Conservation (phyloP, 2,329 filamentous ascomycete species). For the Fusarium compactum region DNA sequence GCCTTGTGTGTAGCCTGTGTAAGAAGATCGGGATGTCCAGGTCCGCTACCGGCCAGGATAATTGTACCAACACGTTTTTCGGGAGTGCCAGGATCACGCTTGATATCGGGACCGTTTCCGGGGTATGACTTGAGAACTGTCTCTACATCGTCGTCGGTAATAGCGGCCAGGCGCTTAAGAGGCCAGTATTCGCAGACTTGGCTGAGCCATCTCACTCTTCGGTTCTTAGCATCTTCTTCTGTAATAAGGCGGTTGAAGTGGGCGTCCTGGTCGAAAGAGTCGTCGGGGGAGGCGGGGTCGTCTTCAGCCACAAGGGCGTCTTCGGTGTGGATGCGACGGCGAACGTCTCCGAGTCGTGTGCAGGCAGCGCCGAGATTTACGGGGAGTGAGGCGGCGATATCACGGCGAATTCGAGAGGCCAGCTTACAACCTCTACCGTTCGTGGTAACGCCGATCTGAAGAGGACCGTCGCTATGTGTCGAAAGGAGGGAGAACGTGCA, state of each 20-base stretch:
- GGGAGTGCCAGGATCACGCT: slow-evolving; percentile 31
- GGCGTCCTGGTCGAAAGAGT: slow-evolving; percentile 80
- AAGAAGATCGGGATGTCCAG: slow-evolving; percentile 91
- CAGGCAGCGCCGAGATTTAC: slow-evolving; percentile 81
- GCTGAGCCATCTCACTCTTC: slow-evolving; percentile 90
- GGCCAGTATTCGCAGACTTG: slow-evolving; percentile 99
- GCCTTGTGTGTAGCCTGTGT: slow-evolving; percentile 85
- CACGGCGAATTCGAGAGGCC: slow-evolving; percentile 86
- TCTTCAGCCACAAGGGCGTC: slow-evolving; percentile 60
- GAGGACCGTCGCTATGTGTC: slow-evolving; percentile 87
- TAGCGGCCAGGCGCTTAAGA: slow-evolving; percentile 80
- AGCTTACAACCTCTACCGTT: slow-evolving; percentile 96
- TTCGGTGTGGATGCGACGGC: slow-evolving; percentile 79
- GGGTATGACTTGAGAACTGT: slow-evolving; percentile 80
- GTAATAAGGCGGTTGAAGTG: slow-evolving; percentile 86
- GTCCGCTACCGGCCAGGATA: slow-evolving; percentile 90
- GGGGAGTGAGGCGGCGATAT: slow-evolving; percentile 86
- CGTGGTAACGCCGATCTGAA: slow-evolving; percentile 95
- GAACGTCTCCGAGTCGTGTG: slow-evolving; percentile 78
- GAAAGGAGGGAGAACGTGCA: slow-evolving; percentile 93
- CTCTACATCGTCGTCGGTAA: slow-evolving; percentile 84
- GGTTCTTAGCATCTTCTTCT: slow-evolving; percentile 79
- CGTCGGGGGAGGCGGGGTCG: slow-evolving; percentile 70
- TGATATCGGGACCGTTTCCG: slow-evolving; percentile 42
- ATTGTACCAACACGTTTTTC: slow-evolving; percentile 71